Percentiles rank a stretch among this genome's conserved stretches.
Evolutionary conservation across 2,329 filamentous ascomycete species (phyloP).

Genomic region (Podosphaera aphanis): DNA sequence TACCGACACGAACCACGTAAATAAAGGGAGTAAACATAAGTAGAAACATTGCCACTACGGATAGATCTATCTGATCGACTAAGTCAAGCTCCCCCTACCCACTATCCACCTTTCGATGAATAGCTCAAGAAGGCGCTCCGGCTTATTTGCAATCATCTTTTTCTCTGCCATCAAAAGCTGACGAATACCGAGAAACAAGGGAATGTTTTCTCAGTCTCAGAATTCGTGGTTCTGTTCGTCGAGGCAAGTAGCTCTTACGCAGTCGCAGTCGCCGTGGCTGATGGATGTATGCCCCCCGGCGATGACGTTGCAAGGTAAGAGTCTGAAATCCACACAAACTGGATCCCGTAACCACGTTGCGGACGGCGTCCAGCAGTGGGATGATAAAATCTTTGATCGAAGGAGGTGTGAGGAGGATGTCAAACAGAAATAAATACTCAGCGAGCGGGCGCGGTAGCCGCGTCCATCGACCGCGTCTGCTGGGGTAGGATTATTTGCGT

Average conservation of each 20-base stretch:
- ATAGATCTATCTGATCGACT: slow-evolving; percentile 23
- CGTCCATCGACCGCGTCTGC: not conserved
- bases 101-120: slow-evolving; percentile 52
- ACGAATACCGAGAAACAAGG: slow-evolving; percentile 64
- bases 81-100: slow-evolving; percentile 94
- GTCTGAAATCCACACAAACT: not conserved
- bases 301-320: too few species aligned
- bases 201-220: slow-evolving; percentile 34
- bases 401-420: too few species aligned
- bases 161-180: slow-evolving; percentile 52
- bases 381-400: too few species aligned
- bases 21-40: too few species aligned
- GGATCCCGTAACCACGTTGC: too few species aligned
- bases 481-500: not conserved
- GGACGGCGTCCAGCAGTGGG: too few species aligned
- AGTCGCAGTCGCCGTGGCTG: not conserved
- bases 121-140: slow-evolving; percentile 82
- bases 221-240: slow-evolving; percentile 15
- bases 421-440: not conserved
- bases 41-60: too few species aligned
- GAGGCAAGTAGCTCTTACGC: slow-evolving; percentile 9
- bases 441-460: too few species aligned
- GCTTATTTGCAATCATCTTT: slow-evolving; percentile 85
- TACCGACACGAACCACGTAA: too few species aligned
- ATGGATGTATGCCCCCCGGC: too few species aligned